phyloP scores from a whole-genome alignment of 495 filamentous ascomycete species.

The Friedmanniomyces simplex region DNA sequence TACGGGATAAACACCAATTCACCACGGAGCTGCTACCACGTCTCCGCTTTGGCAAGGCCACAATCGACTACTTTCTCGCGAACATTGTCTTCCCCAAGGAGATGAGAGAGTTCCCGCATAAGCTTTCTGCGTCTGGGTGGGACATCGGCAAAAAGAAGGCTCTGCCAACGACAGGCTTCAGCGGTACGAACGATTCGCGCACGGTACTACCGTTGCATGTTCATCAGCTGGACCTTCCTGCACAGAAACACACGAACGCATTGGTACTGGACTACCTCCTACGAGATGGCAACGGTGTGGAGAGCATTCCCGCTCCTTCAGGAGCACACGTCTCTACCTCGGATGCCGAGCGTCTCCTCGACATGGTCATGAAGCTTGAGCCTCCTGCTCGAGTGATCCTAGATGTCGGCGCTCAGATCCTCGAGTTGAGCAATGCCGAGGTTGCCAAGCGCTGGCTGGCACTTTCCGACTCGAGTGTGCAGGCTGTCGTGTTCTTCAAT shows the following conservation, averaged over 20 bases:
- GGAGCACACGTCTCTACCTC: not conserved
- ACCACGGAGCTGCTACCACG: slow-evolving; percentile 39
- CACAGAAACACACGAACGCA: slow-evolving; percentile 54
- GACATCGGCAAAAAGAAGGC: slow-evolving; percentile 44
- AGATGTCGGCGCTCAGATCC: slow-evolving; percentile 64
- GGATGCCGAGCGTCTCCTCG: slow-evolving; percentile 39
- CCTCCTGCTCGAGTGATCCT: slow-evolving; percentile 49
- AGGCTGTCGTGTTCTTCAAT: slow-evolving; percentile 42
- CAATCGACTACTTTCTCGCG: slow-evolving; percentile 54
- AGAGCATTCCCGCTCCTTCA: slow-evolving; percentile 4
- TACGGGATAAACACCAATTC: slow-evolving; percentile 40
- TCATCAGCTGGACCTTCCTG: slow-evolving; percentile 43
- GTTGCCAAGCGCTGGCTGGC: slow-evolving; percentile 45
- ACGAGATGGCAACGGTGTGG: slow-evolving; percentile 42
- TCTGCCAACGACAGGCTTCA: slow-evolving; percentile 54
- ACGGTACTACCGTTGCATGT: slow-evolving; percentile 47
- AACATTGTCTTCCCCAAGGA: slow-evolving; percentile 55
- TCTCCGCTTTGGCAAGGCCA: slow-evolving; percentile 41
- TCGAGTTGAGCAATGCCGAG: slow-evolving; percentile 49
- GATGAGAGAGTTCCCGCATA: slow-evolving; percentile 52
- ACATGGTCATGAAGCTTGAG: slow-evolving; percentile 32
- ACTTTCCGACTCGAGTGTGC: slow-evolving; percentile 21
- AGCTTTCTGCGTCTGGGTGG: slow-evolving; percentile 61
- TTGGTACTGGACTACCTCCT: slow-evolving; percentile 50
- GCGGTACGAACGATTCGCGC: slow-evolving; percentile 60